Evolutionary conservation across 345 rosid species (phyloP).

Genomic region (Populus alba): DNA sequence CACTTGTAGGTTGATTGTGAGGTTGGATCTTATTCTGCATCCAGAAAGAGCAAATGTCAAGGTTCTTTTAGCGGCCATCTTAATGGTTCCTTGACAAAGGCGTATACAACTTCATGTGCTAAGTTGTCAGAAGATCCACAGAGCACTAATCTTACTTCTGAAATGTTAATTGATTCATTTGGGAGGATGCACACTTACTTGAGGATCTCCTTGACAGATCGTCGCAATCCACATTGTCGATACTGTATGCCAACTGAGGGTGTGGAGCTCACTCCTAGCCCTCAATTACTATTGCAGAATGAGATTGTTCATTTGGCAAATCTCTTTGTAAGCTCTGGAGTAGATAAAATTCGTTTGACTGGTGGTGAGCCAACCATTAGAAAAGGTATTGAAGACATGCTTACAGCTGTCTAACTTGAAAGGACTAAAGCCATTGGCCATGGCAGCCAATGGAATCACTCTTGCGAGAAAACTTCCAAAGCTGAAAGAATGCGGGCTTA

Average conservation of each 20-base stretch:
- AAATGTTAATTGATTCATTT: constrained; percentile 81
- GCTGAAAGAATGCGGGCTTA: constrained; percentile 74
- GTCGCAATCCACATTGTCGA: constrained; percentile 92
- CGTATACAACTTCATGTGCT: constrained; percentile 40
- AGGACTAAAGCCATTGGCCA: constrained; percentile 76
- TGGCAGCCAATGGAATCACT: constrained; percentile 85
- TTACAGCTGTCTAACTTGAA: constrained; percentile 59
- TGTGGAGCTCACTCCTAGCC: constrained; percentile 69
- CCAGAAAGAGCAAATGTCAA: neutral
- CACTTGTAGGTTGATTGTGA: constrained; percentile 18
- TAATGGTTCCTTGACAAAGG: constrained; percentile 8
- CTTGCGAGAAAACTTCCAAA: constrained; percentile 79
- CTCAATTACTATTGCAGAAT: constrained; percentile 53
- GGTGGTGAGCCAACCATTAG: constrained; percentile 95
- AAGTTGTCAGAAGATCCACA: constrained; percentile 40
- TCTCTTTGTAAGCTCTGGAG: constrained; percentile 80
- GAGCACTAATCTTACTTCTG: constrained; percentile 41
- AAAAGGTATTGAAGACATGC: constrained; percentile 81
- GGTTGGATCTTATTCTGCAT: constrained; percentile 1
- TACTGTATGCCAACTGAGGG: constrained; percentile 97
- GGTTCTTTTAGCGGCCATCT: neutral
- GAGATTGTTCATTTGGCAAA: constrained; percentile 72
- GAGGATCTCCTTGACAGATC: constrained; percentile 87
- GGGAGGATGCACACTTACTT: constrained; percentile 88
- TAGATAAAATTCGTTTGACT: constrained; percentile 82